These are phyloP conservation scores for Neophaeococcomyces aloes DNA, from an alignment of 2,329 filamentous ascomycete species.

Conservation along the genomic window DNA sequence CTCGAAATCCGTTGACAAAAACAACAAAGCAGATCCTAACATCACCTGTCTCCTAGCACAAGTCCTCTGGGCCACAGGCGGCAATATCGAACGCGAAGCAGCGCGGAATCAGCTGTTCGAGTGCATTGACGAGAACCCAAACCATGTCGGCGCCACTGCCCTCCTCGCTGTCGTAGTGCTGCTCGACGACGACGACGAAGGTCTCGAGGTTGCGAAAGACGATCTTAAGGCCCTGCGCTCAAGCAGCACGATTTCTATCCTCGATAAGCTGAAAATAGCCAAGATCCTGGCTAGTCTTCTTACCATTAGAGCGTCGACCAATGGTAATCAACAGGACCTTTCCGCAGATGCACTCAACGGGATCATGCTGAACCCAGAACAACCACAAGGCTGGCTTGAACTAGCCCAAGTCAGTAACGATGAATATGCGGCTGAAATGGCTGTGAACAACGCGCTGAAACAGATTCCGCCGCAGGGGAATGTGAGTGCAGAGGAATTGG, in stretches of 20 bases:
- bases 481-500: constrained; percentile 58
- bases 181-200: constrained; percentile 67
- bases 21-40: constrained; percentile 56
- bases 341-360: constrained; percentile 60
- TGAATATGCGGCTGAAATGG: constrained; percentile 58
- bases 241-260: constrained; percentile 49
- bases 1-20: constrained; percentile 32
- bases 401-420: constrained; percentile 48
- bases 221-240: constrained; percentile 66
- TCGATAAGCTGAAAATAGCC: constrained; percentile 59
- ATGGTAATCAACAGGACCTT: constrained; percentile 33
- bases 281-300: constrained; percentile 68
- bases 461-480: constrained; percentile 62
- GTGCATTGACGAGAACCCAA: constrained; percentile 61
- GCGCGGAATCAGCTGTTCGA: constrained; percentile 72
- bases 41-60: constrained; percentile 80
- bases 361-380: constrained; percentile 68
- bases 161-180: constrained; percentile 76
- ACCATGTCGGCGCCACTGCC: constrained; percentile 68
- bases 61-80: constrained; percentile 83
- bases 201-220: constrained; percentile 65
- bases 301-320: constrained; percentile 40
- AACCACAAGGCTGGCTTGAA: constrained; percentile 71
- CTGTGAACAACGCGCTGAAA: constrained; percentile 64
- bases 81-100: constrained; percentile 59